Conservation (phyloP, 805 yeast genomes). For the Wickerhamomyces sydowiorum region DNA sequence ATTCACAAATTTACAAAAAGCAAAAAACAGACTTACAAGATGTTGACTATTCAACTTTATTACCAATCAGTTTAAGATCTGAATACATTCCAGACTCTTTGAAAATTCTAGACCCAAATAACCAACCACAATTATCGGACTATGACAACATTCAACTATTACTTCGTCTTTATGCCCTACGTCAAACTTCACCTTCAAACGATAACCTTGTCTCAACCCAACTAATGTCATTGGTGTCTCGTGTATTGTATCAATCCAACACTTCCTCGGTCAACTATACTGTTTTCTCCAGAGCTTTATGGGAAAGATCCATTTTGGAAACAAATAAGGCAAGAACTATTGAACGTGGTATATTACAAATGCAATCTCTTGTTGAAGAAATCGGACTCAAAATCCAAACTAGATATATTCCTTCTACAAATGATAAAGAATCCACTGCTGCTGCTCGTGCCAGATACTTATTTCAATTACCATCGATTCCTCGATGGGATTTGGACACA, state of each 20-base stretch:
- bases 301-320: conserved; percentile 87
- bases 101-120: conserved; percentile 64
- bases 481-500: conserved; percentile 82
- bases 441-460: conserved; percentile 47
- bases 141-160: conserved; percentile 72
- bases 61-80: conserved; percentile 59
- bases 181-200: conserved; percentile 66
- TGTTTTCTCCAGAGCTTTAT: conserved; percentile 72
- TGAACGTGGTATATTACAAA: conserved; percentile 89
- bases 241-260: conserved; percentile 56
- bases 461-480: conserved; percentile 69
- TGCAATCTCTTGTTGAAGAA: conserved; percentile 89
- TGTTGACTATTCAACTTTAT: conserved; percentile 34
- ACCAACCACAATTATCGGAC: conserved; percentile 68
- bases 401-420: conserved; percentile 43
- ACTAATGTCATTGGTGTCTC: conserved; percentile 64
- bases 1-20: conserved; percentile 32
- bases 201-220: conserved; percentile 77
- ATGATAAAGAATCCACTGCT: conserved; percentile 18
- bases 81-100: conserved; percentile 58
- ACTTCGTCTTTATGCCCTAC: conserved; percentile 56
- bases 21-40: conserved; percentile 33
- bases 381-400: conserved; percentile 62
- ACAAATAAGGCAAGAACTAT: conserved; percentile 77
- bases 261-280: conserved; percentile 57